A percentile compares a stretch with the other conserved stretches of the same genome.
Evolutionary conservation across 768 basidiomycete genomes (phyloP).

Genomic region (Tricholoma furcatifolium): DNA sequence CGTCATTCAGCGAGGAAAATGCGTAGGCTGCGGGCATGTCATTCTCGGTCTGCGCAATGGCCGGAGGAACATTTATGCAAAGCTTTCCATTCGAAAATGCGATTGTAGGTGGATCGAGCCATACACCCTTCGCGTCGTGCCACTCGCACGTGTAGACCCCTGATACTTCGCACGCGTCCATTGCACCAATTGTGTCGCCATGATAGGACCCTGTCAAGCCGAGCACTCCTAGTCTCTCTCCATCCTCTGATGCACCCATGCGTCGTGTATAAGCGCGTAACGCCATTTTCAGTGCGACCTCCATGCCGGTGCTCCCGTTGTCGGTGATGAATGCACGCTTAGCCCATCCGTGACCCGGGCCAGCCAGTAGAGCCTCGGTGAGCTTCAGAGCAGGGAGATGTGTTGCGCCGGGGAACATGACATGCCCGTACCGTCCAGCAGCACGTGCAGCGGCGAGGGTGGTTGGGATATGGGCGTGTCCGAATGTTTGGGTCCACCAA

Average conservation of each 20-base stretch:
- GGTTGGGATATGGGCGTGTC: conserved; percentile 75
- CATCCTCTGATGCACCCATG: conserved; percentile 8
- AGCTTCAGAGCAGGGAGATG: conserved; percentile 84
- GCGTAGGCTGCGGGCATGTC: conserved; percentile 19
- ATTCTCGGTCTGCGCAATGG: conserved; percentile 24
- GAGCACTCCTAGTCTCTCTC: conserved; percentile 67
- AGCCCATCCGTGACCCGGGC: conserved; percentile 91
- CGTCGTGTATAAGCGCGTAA: conserved; percentile 59
- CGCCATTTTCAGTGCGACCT: conserved; percentile 98
- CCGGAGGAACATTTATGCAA: conserved; percentile 52
- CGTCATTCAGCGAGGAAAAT: conserved; percentile 48
- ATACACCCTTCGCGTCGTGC: conserved; percentile 89
- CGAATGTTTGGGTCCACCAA: conserved; percentile 97
- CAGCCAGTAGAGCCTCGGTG: conserved; percentile 75
- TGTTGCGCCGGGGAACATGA: conserved; percentile 90
- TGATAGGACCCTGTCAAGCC: conserved; percentile 94
- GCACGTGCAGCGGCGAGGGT: conserved; percentile 87
- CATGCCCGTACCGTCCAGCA: conserved; percentile 93
- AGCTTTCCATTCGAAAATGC: conserved; percentile 60
- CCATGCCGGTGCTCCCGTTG: conserved; percentile 95
- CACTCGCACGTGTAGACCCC: conserved; percentile 95
- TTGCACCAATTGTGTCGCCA: conserved; percentile 95
- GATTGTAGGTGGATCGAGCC: conserved; percentile 90
- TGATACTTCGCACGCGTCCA: conserved; percentile 87
- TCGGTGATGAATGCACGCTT: conserved; percentile 90